Base-by-base conservation (phyloP, 2,329 filamentous ascomycete species). In the Ophiostoma himal-ulmi region DNA sequence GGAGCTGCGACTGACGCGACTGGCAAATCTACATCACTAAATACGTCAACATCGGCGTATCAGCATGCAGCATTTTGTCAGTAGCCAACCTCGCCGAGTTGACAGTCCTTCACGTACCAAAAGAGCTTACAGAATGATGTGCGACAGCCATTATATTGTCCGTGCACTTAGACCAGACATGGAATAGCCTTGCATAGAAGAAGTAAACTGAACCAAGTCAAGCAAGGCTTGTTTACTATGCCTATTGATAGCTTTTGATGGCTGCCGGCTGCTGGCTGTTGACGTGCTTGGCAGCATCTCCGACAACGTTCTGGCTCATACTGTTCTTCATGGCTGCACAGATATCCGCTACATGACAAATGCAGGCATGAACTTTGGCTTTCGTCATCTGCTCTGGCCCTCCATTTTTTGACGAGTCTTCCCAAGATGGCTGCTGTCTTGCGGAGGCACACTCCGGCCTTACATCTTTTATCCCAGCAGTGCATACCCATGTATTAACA, bases 291-390 rank as follows among this genome's bases (percentile, higher is more conserved):
- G n/a, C 10, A 48, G 52, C n/a, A 57, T 57, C n/a, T 22, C 17
- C n/a, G 8, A n/a, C 0, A 13, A 26, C 11, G 8, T 57, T 17
- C 44, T 48, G 7, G 1, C 17, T 20, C 20, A 39, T 10, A 39
- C 8, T 39, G 37, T 8, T 39, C 44, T 44, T 44, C n/a, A 57
- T 57, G 17, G 17, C 52, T 57, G 20, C 52, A 57, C 52, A 22
- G 22, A 57, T 26, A 57, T 57, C 52, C 52, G 52, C 52, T 57
- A 57, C 52, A 57, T 57, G n/a, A 57, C 52, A 57, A 26, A 57
- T 57, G 52, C n/a, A 11, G 8, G 52, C n/a, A 26, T 11, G n/a
- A 17, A 11, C 11, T 57, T 22, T 22, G 52, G 52, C 52, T 26
- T 57, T 57, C 52, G 52, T 26, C 52, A 57, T 57, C 22, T 26